phyloP scores from a whole-genome alignment of 2,329 filamentous ascomycete genomes.

The Verticillium albo-atrum region DNA sequence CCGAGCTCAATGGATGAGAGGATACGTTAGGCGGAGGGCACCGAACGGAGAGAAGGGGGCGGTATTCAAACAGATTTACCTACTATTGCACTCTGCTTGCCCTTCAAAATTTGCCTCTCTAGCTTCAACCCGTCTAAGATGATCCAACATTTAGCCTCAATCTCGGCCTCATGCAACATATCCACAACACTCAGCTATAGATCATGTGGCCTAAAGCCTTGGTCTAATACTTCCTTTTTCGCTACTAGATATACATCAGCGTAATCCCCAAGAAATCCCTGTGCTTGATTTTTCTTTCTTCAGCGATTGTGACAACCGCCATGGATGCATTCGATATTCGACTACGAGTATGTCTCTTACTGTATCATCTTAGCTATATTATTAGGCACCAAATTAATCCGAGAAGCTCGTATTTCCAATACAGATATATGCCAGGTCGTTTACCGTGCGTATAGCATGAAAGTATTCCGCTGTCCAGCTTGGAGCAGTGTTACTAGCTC shows the following conservation, averaged over 20 bases:
- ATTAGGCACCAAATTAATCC: background rate
- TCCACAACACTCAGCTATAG: background rate
- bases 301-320: background rate
- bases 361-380: background rate
- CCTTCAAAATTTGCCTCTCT: background rate
- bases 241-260: background rate
- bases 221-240: background rate
- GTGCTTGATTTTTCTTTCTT: background rate
- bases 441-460: too few species aligned
- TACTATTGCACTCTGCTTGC: background rate
- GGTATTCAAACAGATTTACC: background rate
- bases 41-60: background rate
- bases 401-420: background rate
- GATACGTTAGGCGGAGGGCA: background rate
- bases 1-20: background rate
- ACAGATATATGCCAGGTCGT: background rate
- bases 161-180: background rate
- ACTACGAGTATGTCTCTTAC: background rate
- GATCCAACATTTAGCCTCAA: background rate
- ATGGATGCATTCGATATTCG: background rate
- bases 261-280: background rate
- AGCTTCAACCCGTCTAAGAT: background rate
- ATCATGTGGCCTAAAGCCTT: background rate
- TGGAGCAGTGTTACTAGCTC: too few species aligned
- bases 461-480: too few species aligned